A percentile compares a stretch with the other conserved stretches of the same genome.
These are phyloP conservation scores for Candida coleopterorum DNA, from an alignment of 805 yeast genomes.

Conservation along the genomic window DNA sequence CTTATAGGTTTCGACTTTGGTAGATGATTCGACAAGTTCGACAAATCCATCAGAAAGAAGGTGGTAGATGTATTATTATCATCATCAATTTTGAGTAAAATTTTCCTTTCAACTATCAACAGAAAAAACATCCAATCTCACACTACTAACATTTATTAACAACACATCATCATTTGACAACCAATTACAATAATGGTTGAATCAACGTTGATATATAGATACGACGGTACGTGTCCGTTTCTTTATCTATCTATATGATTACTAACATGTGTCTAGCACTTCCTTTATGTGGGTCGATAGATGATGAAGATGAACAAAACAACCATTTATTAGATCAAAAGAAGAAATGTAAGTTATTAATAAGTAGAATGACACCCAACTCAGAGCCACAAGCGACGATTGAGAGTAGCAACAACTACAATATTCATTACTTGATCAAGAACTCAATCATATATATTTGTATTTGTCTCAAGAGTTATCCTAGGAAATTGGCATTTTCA, in stretches of 20 bases:
- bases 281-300: conserved; percentile 89
- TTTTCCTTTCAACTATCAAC: neutral
- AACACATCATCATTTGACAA: too few relatives aligned
- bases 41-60: conserved; percentile 61
- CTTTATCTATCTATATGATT: too few relatives aligned
- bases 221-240: conserved; percentile 56
- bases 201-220: conserved; percentile 62
- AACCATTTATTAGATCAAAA: conserved; percentile 67
- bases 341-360: conserved; percentile 74
- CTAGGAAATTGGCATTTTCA: conserved; percentile 84
- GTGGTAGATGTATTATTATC: too few relatives aligned
- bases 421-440: conserved; percentile 67
- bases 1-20: conserved; percentile 32
- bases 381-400: conserved; percentile 83
- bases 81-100: neutral
- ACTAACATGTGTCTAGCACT: conserved; percentile 49
- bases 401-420: conserved; percentile 68
- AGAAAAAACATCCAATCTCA: conserved; percentile 2
- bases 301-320: conserved; percentile 70
- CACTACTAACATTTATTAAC: neutral
- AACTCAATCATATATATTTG: conserved; percentile 71
- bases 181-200: conserved; percentile 53
- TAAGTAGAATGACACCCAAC: conserved; percentile 68
- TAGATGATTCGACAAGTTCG: conserved; percentile 51
- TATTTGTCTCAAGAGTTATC: conserved; percentile 74